Evolutionary conservation across 768 basidiomycete genomes (phyloP).

Genomic region (Calocybe cyanea): DNA sequence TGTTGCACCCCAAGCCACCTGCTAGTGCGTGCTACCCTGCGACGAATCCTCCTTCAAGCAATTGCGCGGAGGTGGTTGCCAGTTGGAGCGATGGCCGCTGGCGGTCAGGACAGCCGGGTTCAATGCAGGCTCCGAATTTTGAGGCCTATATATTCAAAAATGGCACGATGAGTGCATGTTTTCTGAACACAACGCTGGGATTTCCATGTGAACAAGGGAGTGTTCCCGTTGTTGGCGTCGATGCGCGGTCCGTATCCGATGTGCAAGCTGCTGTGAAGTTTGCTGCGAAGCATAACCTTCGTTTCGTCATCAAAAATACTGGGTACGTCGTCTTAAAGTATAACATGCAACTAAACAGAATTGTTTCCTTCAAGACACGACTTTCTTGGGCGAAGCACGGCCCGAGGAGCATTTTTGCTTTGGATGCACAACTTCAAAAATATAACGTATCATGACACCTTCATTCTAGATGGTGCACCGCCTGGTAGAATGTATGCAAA

Average conservation of each 20-base stretch:
- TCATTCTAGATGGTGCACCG: conserved; percentile 29
- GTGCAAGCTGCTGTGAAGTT: too few relatives aligned
- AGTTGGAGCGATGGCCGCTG: conserved; percentile 31
- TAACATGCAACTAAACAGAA: conserved; percentile 28
- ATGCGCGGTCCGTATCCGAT: conserved; percentile 33
- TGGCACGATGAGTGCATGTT: conserved; percentile 50
- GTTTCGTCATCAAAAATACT: too few relatives aligned
- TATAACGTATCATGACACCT: conserved; percentile 39
- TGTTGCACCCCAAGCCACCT: conserved; percentile 36
- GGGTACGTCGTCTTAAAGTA: conserved; percentile 31
- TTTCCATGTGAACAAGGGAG: conserved; percentile 42
- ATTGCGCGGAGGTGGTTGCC: conserved; percentile 30
- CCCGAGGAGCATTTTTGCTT: too few relatives aligned
- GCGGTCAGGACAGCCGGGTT: conserved; percentile 37
- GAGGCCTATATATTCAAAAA: conserved; percentile 31
- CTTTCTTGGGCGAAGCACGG: conserved; percentile 41
- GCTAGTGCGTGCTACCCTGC: too few relatives aligned
- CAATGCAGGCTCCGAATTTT: conserved; percentile 30
- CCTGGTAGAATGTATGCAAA: conserved; percentile 15
- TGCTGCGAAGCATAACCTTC: too few relatives aligned
- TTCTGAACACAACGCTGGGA: conserved; percentile 38
- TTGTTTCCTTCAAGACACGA: conserved; percentile 30
- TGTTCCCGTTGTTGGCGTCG: conserved; percentile 36
- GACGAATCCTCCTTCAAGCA: conserved; percentile 25
- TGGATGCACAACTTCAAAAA: too few relatives aligned